These are phyloP conservation scores for Canariomyces notabilis DNA, from an alignment of 2,329 filamentous ascomycete genomes.

Conservation along the genomic window DNA sequence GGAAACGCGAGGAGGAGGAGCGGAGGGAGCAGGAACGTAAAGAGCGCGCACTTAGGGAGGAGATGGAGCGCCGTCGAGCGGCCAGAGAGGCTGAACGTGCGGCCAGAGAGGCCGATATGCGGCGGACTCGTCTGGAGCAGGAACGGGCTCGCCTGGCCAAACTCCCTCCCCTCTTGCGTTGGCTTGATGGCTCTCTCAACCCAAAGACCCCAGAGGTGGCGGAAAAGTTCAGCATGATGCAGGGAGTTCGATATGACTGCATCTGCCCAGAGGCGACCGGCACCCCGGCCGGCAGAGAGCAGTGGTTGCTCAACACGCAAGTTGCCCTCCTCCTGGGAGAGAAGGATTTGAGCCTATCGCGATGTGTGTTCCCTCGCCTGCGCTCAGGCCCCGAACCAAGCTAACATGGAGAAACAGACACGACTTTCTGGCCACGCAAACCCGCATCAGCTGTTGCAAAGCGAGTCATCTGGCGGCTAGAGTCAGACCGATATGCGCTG, in stretches of 20 bases:
- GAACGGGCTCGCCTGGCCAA: conserved; percentile 51
- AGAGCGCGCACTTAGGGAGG: conserved; percentile 47
- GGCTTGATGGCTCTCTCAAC: conserved; percentile 51
- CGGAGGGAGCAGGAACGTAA: conserved; percentile 48
- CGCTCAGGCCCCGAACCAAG: not conserved
- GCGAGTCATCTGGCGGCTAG: conserved; percentile 53
- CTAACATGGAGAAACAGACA: conserved; percentile 39
- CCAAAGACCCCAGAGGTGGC: conserved; percentile 48
- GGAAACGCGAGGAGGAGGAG: conserved; percentile 47
- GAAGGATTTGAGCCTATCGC: conserved; percentile 55
- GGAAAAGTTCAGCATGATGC: conserved; percentile 50
- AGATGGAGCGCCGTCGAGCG: conserved; percentile 37
- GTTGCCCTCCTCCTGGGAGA: conserved; percentile 60
- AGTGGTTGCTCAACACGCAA: conserved; percentile 62
- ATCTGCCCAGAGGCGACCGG: conserved; percentile 50
- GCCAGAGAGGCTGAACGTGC: conserved; percentile 40
- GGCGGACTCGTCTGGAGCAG: conserved; percentile 48
- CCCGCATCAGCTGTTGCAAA: conserved; percentile 53
- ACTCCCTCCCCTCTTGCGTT: conserved; percentile 55
- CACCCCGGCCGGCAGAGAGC: conserved; percentile 54
- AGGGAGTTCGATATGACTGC: conserved; percentile 60
- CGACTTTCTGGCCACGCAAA: conserved; percentile 53
- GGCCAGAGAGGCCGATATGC: conserved; percentile 48
- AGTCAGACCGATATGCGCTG: conserved; percentile 53
- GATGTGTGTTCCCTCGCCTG: conserved; percentile 43